Evolutionary conservation across 2,329 filamentous ascomycete species (phyloP), one percentile per base, ranked within the genome.

Genomic region (Sclerotinia spermophila): DNA sequence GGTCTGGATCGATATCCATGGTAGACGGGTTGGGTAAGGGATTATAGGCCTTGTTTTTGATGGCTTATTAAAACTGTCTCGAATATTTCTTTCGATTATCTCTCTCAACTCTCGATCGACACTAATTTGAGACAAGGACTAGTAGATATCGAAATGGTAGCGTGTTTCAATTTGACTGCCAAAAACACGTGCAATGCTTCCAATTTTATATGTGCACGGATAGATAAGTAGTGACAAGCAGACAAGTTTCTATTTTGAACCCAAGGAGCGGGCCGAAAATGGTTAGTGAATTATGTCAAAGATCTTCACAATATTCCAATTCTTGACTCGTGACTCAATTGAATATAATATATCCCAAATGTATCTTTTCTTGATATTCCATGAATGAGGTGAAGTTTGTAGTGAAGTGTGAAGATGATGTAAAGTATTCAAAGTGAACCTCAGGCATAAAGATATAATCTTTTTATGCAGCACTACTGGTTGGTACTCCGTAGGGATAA

Each of bases 1-100:
- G 73, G 11, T 71, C 51, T 40, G 70, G 61, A 11, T 70, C 59
- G n/a, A 42, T 68, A 24, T 72, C 72, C 73, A 73, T 74, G 51
- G 35, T n/a, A 19, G 19, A 59, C 53, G 24, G 30, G 35, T 30
- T 38, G 42, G 11, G 44, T 15, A 51, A 38, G 24, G 21, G n/a
- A 44, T 67, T 33, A 17, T 2, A 6, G 11, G n/a, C 19, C 30
- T 33, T 7, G 6, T n/a, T 42, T 6, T 56, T 40, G 5, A 42
- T 2, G n/a, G 13, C 21, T 30, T 3, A 19, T 42, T 24, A 3
- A 42, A 17, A 30, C 15, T 13, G 15, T 21, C 27, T 21, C 40
- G 5, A 15, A 1, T 24, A 7, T 2, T 38, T 30, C 42, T 48
- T 38, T 33, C 30, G 35, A 64, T 48, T 3, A 35, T 48, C 1